phyloP scores from a whole-genome alignment of 2,329 filamentous ascomycete genomes.

The Stylonectria norvegica region DNA sequence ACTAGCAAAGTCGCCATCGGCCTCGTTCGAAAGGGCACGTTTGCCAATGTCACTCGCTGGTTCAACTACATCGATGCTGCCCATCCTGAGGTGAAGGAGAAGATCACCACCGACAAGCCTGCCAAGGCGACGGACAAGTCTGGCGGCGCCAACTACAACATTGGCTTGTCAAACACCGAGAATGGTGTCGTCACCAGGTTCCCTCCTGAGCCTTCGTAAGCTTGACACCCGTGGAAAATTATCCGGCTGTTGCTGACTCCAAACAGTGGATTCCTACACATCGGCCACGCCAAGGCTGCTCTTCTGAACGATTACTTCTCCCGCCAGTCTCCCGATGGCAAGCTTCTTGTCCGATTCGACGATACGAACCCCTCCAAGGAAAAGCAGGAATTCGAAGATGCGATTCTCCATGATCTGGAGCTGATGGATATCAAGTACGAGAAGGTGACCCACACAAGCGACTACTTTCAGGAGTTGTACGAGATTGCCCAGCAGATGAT shows the following conservation, averaged over 20 bases:
- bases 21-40: constrained; percentile 72
- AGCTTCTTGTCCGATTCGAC: constrained; percentile 86
- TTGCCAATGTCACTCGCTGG: constrained; percentile 80
- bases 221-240: constrained; percentile 19
- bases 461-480: constrained; percentile 93
- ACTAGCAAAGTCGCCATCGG: constrained; percentile 81
- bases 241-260: no score
- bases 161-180: constrained; percentile 78
- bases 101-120: constrained; percentile 54
- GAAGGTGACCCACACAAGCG: constrained; percentile 81
- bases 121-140: constrained; percentile 68
- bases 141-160: constrained; percentile 83
- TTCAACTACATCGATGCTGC: constrained; percentile 80
- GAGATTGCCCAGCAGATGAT: constrained; percentile 82
- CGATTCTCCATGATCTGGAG: constrained; percentile 86
- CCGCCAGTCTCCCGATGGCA: constrained; percentile 88
- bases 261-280: constrained; percentile 77
- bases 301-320: constrained; percentile 96
- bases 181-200: constrained; percentile 90
- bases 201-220: constrained; percentile 85
- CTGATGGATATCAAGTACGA: constrained; percentile 92
- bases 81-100: constrained; percentile 70
- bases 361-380: constrained; percentile 98
- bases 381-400: constrained; percentile 92
- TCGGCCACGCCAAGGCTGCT: constrained; percentile 92